Percentiles rank a stretch among this genome's conserved stretches.
Evolutionary conservation across 208 protist genomes (phyloP).

Genomic region (Tritrichomonas foetus): DNA sequence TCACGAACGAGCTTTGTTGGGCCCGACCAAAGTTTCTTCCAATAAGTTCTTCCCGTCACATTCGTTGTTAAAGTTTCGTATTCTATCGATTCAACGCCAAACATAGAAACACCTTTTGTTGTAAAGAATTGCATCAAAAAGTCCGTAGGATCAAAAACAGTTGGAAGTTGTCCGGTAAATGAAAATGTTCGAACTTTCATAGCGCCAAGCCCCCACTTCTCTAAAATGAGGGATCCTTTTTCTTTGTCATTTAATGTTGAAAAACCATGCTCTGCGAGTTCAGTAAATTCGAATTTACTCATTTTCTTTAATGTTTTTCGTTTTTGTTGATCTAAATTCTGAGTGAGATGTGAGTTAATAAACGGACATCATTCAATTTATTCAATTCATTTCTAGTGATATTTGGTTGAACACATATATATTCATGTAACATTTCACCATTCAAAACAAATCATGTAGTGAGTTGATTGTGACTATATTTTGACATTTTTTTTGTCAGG

Average conservation of each 20-base stretch:
- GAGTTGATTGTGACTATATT: no score
- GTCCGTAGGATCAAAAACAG: neutral
- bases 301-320: neutral
- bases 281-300: neutral
- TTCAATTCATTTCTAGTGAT: no score
- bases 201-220: neutral
- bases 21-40: constrained; percentile 10
- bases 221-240: neutral
- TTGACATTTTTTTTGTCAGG: no score
- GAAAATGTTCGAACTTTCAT: neutral
- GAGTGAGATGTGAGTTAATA: no score
- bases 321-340: no score
- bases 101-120: neutral
- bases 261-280: neutral
- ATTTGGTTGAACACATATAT: no score
- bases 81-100: neutral
- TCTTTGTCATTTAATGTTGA: neutral
- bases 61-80: neutral
- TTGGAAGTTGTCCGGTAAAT: neutral
- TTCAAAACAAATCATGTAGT: no score
- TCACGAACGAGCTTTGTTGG: neutral
- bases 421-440: no score
- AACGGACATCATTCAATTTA: no score
- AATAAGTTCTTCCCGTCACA: neutral
- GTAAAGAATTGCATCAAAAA: neutral